Percentiles rank a stretch among this genome's conserved stretches.
Conservation (phyloP, 75 land plant genomes). For the Cunninghamia lanceolata region DNA sequence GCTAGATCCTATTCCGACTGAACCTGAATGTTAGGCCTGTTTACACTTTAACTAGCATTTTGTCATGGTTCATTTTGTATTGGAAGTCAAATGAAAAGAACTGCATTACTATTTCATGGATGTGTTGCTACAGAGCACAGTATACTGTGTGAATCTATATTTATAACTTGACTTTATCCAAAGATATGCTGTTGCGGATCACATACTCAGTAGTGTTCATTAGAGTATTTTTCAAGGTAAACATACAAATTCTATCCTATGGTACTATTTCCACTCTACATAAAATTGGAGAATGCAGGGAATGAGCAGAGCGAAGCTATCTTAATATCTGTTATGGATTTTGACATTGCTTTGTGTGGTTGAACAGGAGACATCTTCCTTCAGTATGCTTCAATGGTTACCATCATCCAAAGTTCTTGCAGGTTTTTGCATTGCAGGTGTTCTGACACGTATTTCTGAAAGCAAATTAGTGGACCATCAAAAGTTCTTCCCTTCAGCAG, state of each 20-base stretch:
- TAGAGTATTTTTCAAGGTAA: constrained; percentile 67
- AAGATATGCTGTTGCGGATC: constrained; percentile 88
- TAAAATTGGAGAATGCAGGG: background rate
- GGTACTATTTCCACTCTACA: background rate
- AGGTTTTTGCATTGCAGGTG: constrained; percentile 45
- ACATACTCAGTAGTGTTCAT: constrained; percentile 74
- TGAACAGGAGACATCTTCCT: constrained; percentile 51
- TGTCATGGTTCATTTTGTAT: background rate
- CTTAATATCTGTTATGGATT: background rate
- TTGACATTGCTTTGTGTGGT: constrained; percentile 5
- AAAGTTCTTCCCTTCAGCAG: constrained; percentile 47
- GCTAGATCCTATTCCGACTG: background rate
- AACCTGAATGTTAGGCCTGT: background rate
- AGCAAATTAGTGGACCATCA: constrained; percentile 56
- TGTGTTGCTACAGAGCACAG: background rate
- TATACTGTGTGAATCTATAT: background rate
- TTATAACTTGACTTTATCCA: constrained; percentile 29
- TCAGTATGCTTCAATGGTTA: constrained; percentile 56
- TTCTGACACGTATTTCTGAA: constrained; percentile 59
- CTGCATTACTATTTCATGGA: background rate
- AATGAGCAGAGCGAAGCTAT: background rate
- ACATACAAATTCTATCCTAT: background rate
- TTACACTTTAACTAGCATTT: background rate
- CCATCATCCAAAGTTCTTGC: constrained; percentile 66
- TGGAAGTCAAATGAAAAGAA: background rate